These are phyloP conservation scores for Pseudogymnoascus sp. DNA, from an alignment of 2,329 filamentous ascomycete genomes.

Conservation along the genomic window DNA sequence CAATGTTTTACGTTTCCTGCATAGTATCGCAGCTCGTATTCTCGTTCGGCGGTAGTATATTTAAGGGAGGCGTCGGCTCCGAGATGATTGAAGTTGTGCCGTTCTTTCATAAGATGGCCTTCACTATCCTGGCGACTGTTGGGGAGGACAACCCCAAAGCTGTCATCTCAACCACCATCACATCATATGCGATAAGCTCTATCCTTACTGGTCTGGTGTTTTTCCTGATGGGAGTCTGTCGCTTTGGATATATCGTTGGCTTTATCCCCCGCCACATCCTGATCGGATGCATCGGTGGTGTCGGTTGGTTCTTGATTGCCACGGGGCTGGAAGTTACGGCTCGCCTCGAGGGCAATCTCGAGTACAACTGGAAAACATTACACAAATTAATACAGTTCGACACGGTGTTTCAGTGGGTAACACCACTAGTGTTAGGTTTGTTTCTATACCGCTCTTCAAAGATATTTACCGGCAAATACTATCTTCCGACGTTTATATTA, in stretches of 20 bases:
- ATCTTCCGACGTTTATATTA: constrained; percentile 82
- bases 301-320: constrained; percentile 86
- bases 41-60: constrained; percentile 74
- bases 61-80: constrained; percentile 84
- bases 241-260: constrained; percentile 83
- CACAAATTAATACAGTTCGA: constrained; percentile 63
- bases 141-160: constrained; percentile 74
- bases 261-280: constrained; percentile 96
- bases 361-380: constrained; percentile 70
- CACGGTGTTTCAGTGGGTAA: constrained; percentile 73
- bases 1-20: constrained; percentile 97
- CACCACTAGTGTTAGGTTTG: constrained; percentile 69
- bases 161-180: constrained; percentile 88
- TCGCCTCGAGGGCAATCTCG: constrained; percentile 73
- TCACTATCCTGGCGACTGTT: constrained; percentile 70
- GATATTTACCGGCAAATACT: constrained; percentile 70
- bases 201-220: constrained; percentile 87
- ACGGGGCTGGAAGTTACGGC: constrained; percentile 93
- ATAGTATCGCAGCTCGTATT: constrained; percentile 89
- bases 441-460: constrained; percentile 68
- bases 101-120: constrained; percentile 98
- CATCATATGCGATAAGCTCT: constrained; percentile 82
- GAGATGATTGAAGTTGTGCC: constrained; percentile 98
- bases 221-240: constrained; percentile 79
- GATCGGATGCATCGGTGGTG: constrained; percentile 93